Percentiles rank a stretch among this genome's conserved stretches.
Conservation (phyloP, 495 filamentous ascomycete species). For the Podospora pseudocomata region DNA sequence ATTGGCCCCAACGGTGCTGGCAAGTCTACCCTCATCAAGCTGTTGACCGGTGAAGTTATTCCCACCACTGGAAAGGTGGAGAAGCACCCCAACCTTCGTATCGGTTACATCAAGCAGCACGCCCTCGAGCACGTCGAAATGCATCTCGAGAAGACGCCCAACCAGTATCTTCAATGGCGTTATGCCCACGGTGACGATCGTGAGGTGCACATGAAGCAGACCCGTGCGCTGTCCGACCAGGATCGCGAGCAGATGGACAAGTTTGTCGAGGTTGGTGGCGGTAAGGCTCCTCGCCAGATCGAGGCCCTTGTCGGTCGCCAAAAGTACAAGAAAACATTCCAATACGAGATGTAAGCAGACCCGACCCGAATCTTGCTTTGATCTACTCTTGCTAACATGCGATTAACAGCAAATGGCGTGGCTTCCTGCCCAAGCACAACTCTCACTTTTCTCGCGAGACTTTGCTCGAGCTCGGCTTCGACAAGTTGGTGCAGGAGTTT, state of each 20-base stretch:
- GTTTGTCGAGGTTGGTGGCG: constrained; percentile 76
- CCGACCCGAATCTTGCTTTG: background rate
- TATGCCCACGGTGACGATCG: constrained; percentile 96
- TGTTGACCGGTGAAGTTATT: constrained; percentile 92
- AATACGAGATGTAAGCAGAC: constrained; percentile 81
- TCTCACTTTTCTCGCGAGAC: constrained; percentile 91
- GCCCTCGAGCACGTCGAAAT: constrained; percentile 98
- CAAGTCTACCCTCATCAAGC: constrained; percentile 97
- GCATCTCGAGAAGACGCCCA: constrained; percentile 98
- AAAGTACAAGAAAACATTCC: constrained; percentile 98
- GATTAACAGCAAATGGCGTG: constrained; percentile 70
- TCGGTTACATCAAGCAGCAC: constrained; percentile 99
- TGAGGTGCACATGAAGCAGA: constrained; percentile 96
- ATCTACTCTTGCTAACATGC: constrained; percentile 20
- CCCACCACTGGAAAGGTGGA: constrained; percentile 86
- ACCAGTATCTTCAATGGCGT: constrained; percentile 98
- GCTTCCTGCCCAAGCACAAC: constrained; percentile 87
- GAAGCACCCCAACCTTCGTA: constrained; percentile 97
- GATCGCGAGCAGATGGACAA: constrained; percentile 91
- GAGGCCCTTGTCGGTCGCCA: constrained; percentile 92
- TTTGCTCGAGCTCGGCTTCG: constrained; percentile 75
- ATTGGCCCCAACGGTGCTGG: constrained; percentile 97
- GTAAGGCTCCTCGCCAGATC: constrained; percentile 70
- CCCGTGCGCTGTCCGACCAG: constrained; percentile 77
- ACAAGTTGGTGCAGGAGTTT: constrained; percentile 94